These are phyloP conservation scores for Cercophora scortea DNA, from an alignment of 495 filamentous ascomycete species.

Conservation along the genomic window DNA sequence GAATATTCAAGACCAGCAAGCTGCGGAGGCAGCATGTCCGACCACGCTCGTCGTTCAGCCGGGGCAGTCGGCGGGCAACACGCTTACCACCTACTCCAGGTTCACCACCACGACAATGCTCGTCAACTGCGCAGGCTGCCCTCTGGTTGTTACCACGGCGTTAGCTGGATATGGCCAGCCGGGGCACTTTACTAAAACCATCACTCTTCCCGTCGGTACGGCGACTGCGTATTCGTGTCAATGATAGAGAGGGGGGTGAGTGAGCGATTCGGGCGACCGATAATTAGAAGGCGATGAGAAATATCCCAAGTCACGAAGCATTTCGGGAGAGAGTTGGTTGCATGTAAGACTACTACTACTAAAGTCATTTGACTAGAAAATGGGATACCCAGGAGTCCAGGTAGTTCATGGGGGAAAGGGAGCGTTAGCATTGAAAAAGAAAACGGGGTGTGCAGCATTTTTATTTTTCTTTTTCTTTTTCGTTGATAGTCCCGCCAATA, in stretches of 20 bases:
- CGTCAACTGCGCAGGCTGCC: conserved; percentile 18
- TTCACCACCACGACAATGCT: conserved; percentile 15
- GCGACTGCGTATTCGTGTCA: conserved; percentile 21
- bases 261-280: no score
- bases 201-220: conserved; percentile 18
- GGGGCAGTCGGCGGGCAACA: conserved; percentile 15
- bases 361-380: no score
- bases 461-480: no score
- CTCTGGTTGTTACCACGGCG: conserved; percentile 14
- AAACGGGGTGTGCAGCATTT: no score
- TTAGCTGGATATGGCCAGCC: conserved; percentile 18
- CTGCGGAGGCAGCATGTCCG: conserved; percentile 9
- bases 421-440: no score
- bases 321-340: no score
- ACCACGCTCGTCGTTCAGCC: conserved; percentile 19
- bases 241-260: not conserved
- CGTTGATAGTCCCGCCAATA: no score
- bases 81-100: conserved; percentile 15
- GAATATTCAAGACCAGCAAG: not conserved
- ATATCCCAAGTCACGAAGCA: no score
- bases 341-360: no score
- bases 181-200: conserved; percentile 17
- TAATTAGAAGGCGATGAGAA: no score
- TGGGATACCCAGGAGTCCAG: no score
- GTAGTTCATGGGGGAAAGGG: no score